Evolutionary conservation across 768 basidiomycete genomes (phyloP).

Genomic region (Agaricus subrufescens): DNA sequence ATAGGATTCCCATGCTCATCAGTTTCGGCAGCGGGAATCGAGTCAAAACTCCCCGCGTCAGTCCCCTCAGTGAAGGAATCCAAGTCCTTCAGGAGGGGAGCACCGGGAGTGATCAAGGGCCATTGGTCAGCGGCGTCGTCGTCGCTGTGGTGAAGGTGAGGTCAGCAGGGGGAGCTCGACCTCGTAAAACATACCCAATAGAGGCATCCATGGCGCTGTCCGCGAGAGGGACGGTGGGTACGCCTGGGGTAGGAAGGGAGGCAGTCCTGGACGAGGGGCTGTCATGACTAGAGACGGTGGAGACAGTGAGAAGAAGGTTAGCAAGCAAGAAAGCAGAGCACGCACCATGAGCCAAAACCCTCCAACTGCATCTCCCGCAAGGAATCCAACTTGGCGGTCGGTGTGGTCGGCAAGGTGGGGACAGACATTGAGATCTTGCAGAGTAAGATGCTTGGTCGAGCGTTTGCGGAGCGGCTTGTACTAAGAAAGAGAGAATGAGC

Average conservation of each 20-base stretch:
- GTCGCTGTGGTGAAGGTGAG: slow-evolving; percentile 8
- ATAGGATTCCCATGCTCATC: slow-evolving; percentile 32
- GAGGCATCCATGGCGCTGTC: slow-evolving; percentile 7
- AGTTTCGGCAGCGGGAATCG: slow-evolving; percentile 29
- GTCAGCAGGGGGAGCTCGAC: neutral
- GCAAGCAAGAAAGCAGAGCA: neutral
- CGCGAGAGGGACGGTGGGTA: slow-evolving; percentile 12
- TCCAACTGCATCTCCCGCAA: slow-evolving; percentile 11
- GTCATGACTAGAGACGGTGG: slow-evolving; percentile 18
- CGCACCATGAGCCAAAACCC: slow-evolving; percentile 12
- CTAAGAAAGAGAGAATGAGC: neutral
- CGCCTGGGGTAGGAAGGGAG: slow-evolving; percentile 28
- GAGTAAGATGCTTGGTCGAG: neutral
- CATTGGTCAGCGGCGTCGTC: slow-evolving; percentile 12
- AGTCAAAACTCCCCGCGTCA: slow-evolving; percentile 48
- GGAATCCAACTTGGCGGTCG: slow-evolving; percentile 7
- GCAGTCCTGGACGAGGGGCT: slow-evolving; percentile 28
- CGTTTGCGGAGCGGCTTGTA: neutral
- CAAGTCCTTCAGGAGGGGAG: slow-evolving; percentile 50
- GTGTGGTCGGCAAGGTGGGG: slow-evolving; percentile 3
- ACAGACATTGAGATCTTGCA: slow-evolving; percentile 1
- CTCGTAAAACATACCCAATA: slow-evolving; percentile 11
- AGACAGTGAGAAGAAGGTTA: neutral
- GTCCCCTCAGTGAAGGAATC: slow-evolving; percentile 62
- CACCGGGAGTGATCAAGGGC: slow-evolving; percentile 30